A percentile compares a stretch with the other conserved stretches of the same genome.
phyloP scores from a whole-genome alignment of 805 yeast species.

The Saccharomycodes ludwigii region DNA sequence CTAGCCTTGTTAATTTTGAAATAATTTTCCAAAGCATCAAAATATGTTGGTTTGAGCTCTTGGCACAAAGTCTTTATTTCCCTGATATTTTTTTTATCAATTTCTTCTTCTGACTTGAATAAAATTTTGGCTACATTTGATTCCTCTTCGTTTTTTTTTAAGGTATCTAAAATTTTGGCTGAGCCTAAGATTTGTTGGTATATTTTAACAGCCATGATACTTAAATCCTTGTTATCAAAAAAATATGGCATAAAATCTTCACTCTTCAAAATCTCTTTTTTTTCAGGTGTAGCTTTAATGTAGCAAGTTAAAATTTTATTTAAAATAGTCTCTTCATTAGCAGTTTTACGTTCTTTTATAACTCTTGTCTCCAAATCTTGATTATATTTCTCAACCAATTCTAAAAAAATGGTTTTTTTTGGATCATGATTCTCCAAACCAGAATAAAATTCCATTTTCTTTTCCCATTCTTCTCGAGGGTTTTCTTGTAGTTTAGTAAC shows the following conservation, averaged over 20 bases:
- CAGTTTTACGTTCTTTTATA: constrained; percentile 14
- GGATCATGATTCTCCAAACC: constrained; percentile 7
- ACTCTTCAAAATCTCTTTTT: constrained; percentile 13
- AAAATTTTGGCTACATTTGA: constrained; percentile 9
- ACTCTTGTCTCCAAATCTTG: constrained; percentile 13
- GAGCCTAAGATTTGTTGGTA: constrained; percentile 16
- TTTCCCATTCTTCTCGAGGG: constrained; percentile 25
- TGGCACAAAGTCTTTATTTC: constrained; percentile 16
- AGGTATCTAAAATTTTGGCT: constrained; percentile 8
- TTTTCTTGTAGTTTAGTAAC: constrained; percentile 41
- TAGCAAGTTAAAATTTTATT: constrained; percentile 28
- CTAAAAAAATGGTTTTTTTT: constrained; percentile 14
- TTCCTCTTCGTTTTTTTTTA: constrained; percentile 7
- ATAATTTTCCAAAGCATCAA: constrained; percentile 20
- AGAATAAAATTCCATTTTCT: constrained; percentile 16
- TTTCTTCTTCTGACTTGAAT: constrained; percentile 12
- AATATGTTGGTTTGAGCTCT: constrained; percentile 17
- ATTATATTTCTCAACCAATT: constrained; percentile 16
- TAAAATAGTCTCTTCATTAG: constrained; percentile 38
- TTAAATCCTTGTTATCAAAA: constrained; percentile 19
- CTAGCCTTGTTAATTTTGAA: constrained; percentile 11
- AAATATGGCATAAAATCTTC: constrained; percentile 26
- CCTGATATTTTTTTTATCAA: constrained; percentile 16
- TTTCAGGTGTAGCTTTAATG: constrained; percentile 12
- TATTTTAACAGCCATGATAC: constrained; percentile 13